Evolutionary conservation across 208 protist genomes (phyloP).

Genomic region (Acanthamoeba polyphaga): DNA sequence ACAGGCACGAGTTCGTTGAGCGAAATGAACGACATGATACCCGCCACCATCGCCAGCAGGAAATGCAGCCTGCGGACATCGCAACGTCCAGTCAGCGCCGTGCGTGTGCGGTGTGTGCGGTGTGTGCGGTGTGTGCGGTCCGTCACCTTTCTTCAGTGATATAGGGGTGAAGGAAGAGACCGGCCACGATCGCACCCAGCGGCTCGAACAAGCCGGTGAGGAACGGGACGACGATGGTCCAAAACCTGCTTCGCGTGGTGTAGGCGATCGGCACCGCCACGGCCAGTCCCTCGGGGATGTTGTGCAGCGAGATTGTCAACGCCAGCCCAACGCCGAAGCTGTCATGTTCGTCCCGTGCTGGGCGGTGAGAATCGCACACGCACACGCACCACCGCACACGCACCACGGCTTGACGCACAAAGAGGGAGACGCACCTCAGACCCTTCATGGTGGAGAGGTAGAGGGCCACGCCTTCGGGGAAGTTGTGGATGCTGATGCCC

Average conservation of each 20-base stretch:
- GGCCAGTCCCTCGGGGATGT: slow-evolving; percentile 85
- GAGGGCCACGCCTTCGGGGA: slow-evolving; percentile 82
- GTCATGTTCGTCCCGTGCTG: neutral
- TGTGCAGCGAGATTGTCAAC: slow-evolving; percentile 82
- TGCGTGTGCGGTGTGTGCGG: neutral
- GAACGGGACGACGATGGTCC: slow-evolving; percentile 2
- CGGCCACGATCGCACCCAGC: neutral
- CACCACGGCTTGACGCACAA: neutral
- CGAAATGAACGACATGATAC: slow-evolving; percentile 82
- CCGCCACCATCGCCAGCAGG: slow-evolving; percentile 77
- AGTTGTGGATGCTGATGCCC: slow-evolving; percentile 82
- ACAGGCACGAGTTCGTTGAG: slow-evolving; percentile 78
- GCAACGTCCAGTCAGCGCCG: neutral
- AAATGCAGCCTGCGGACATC: slow-evolving; percentile 61
- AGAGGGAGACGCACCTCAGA: neutral
- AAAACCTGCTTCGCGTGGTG: slow-evolving; percentile 32
- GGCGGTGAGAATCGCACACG: too few species aligned
- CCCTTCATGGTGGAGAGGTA: slow-evolving; percentile 77
- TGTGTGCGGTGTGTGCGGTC: too few species aligned
- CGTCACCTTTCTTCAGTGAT: neutral
- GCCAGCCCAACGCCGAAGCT: slow-evolving; percentile 72
- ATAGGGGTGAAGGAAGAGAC: slow-evolving; percentile 4
- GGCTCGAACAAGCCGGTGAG: slow-evolving; percentile 1
- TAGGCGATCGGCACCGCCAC: slow-evolving; percentile 68
- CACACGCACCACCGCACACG: too few species aligned